phyloP scores from a whole-genome alignment of 2,329 filamentous ascomycete species.

The Lasiodiplodia sp. region DNA sequence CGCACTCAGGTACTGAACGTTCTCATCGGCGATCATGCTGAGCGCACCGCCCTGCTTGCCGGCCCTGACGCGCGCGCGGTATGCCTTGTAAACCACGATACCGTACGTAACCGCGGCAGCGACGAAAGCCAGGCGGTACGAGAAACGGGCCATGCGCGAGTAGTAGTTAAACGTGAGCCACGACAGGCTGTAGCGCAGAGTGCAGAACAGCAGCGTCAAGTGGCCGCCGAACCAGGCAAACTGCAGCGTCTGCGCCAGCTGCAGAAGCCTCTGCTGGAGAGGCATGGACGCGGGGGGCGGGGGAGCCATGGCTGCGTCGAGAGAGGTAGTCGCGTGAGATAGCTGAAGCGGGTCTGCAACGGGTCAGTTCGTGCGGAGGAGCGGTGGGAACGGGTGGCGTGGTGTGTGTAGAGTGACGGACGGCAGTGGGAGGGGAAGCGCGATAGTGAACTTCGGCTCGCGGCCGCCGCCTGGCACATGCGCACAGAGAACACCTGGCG shows the following conservation, averaged over 20 bases:
- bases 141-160: slow-evolving; percentile 76
- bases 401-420: background rate
- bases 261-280: slow-evolving; percentile 75
- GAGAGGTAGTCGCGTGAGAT: slow-evolving; percentile 39
- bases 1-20: slow-evolving; percentile 96
- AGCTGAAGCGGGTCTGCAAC: slow-evolving; percentile 29
- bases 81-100: slow-evolving; percentile 98
- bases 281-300: slow-evolving; percentile 74
- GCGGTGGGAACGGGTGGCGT: background rate
- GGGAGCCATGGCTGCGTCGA: slow-evolving; percentile 69
- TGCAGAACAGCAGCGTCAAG: slow-evolving; percentile 81
- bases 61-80: slow-evolving; percentile 81
- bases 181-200: slow-evolving; percentile 82
- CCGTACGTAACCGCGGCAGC: slow-evolving; percentile 92
- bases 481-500: slow-evolving; percentile 38
- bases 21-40: slow-evolving; percentile 83
- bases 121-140: slow-evolving; percentile 89
- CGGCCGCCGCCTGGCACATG: slow-evolving; percentile 19
- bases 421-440: slow-evolving; percentile 16
- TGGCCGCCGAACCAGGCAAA: slow-evolving; percentile 80
- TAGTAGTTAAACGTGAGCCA: slow-evolving; percentile 90
- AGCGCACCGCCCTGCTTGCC: slow-evolving; percentile 70
- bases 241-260: slow-evolving; percentile 88
- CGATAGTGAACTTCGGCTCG: slow-evolving; percentile 12
- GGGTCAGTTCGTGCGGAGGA: slow-evolving; percentile 16